Evolutionary conservation across 2,329 filamentous ascomycete species (phyloP), one percentile per base, ranked within the genome.

Genomic region (Verticillium dahliae): DNA sequence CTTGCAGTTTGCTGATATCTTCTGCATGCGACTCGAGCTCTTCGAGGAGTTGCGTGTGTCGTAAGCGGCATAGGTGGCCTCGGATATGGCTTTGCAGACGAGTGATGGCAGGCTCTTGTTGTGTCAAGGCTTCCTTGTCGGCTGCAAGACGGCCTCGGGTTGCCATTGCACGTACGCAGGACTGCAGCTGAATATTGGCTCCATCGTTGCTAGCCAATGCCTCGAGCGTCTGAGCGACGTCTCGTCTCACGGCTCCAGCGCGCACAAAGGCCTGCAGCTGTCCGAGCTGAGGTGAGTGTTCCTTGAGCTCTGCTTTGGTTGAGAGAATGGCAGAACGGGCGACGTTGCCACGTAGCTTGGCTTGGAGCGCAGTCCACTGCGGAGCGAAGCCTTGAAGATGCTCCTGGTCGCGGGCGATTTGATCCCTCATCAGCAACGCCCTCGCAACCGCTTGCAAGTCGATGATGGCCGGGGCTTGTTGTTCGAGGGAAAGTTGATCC

Each of bases 1-100:
- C 86, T 74, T 99, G 95, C 2, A 97, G 80, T 37, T 86, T 78
- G 31, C 86, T 76, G 45, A 93, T 84, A 63, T 87, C 84, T 0
- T 85, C 79, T 41, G 89, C 85, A 67, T 91, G 85, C 1, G 86
- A 85, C 59, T 87, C 79, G 33, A 98, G 84, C 52, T 90, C 83
- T 15, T 88, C 84, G 14, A 96, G 81, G 55, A 94, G 80, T 2
- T 81, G 78, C 57, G 78, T 76, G 39, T 89, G 84, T 56, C 83
- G 74, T 63, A 87, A 79, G 61, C 91, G 84, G 67, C 82, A 82
- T 15, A 88, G 72, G 67, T 80, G 85, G n/a, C 88, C 91, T 65
- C 90, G 83, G 33, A 84, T 82, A 55, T 82, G 78, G 22, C 86
- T 84, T 72, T 96, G 91, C 1, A 96, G 78, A 31, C 80, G 76